These are phyloP conservation scores for Trichoderma endophyticum DNA, from an alignment of 2,329 filamentous ascomycete genomes.

Conservation along the genomic window DNA sequence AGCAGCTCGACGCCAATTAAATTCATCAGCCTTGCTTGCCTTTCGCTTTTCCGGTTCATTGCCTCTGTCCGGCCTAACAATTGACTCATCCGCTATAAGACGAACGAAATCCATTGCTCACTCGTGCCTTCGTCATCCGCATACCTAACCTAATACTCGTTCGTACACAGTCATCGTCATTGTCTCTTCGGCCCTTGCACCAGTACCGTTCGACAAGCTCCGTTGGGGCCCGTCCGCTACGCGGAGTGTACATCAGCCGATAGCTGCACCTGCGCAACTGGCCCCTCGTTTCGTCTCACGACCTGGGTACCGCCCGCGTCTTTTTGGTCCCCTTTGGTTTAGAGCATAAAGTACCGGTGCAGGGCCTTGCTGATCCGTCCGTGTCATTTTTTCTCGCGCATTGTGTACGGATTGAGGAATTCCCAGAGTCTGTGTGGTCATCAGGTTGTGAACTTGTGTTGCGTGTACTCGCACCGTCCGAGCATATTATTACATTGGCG, in stretches of 20 bases:
- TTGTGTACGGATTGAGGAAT: neutral
- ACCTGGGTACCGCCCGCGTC: slow-evolving; percentile 20
- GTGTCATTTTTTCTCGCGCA: neutral
- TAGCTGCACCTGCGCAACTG: neutral
- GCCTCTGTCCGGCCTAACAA: neutral
- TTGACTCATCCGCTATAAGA: slow-evolving; percentile 3
- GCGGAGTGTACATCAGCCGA: slow-evolving; percentile 12
- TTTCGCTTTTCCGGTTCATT: neutral
- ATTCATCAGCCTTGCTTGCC: neutral
- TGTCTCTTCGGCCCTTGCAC: neutral
- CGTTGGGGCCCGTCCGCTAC: neutral
- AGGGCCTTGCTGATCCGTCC: neutral
- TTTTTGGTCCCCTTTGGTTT: neutral
- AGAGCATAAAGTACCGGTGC: neutral
- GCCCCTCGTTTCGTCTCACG: slow-evolving; percentile 13
- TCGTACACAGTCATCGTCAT: no score
- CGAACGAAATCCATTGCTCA: neutral
- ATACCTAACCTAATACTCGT: neutral
- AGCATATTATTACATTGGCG: neutral
- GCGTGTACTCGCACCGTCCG: neutral
- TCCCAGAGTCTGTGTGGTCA: neutral
- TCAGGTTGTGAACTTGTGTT: neutral
- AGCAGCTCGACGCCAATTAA: neutral
- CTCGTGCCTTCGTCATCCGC: neutral
- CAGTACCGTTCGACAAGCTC: neutral